Conservation (phyloP, 345 rosid species). For the Euphorbia tirucalli region DNA sequence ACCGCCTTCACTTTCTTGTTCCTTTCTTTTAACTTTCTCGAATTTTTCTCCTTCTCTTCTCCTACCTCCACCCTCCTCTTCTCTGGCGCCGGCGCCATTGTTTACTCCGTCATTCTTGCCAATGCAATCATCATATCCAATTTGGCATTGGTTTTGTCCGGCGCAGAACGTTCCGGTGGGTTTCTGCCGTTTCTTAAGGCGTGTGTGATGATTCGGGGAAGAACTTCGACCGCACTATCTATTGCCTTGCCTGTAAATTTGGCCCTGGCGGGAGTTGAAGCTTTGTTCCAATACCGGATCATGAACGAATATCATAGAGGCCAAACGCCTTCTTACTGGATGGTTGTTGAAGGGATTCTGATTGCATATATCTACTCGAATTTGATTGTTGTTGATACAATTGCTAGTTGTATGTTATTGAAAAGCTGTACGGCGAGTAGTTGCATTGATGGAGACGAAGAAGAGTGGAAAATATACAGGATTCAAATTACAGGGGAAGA, state of each 20-base stretch:
- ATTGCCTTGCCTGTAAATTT: slow-evolving; percentile 61
- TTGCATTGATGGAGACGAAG: slow-evolving; percentile 29
- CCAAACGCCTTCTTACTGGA: slow-evolving; percentile 15
- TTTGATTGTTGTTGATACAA: slow-evolving; percentile 63
- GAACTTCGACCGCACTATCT: slow-evolving; percentile 60
- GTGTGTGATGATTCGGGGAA: slow-evolving; percentile 54
- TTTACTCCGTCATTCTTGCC: slow-evolving; percentile 64
- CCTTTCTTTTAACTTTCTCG: slow-evolving; percentile 43
- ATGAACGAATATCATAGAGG: slow-evolving; percentile 32
- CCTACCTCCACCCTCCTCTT: slow-evolving; percentile 34
- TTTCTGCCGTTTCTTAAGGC: slow-evolving; percentile 58
- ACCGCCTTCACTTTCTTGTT: slow-evolving; percentile 61
- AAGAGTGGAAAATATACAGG: slow-evolving; percentile 22
- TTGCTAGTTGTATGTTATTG: slow-evolving; percentile 53
- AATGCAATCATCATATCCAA: slow-evolving; percentile 59
- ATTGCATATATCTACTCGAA: slow-evolving; percentile 71
- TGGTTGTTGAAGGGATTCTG: slow-evolving; percentile 51
- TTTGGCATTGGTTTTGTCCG: slow-evolving; percentile 66
- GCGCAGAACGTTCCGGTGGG: slow-evolving; percentile 48
- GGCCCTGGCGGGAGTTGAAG: slow-evolving; percentile 65
- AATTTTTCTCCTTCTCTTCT: slow-evolving; percentile 43
- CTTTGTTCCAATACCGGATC: slow-evolving; percentile 62
- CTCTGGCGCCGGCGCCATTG: slow-evolving; percentile 52
- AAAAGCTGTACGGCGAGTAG: slow-evolving; percentile 47
- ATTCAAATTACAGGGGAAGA: slow-evolving; percentile 40